These are phyloP conservation scores for Leishmania turanica DNA, from an alignment of 208 protist genomes.

Conservation along the genomic window DNA sequence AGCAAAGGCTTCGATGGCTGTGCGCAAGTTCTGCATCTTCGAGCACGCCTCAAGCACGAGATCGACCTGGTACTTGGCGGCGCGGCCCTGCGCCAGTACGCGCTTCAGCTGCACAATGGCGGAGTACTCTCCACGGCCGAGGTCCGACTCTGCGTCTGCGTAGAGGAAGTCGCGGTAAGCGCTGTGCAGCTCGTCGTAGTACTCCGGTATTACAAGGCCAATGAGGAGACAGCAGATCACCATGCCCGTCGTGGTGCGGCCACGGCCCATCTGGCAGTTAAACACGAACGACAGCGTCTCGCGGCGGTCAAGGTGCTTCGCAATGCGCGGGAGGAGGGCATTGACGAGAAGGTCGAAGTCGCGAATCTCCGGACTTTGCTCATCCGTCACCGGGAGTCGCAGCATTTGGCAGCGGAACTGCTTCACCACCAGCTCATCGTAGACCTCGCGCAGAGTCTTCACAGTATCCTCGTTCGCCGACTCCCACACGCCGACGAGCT, in stretches of 20 bases:
- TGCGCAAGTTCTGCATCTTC: slow-evolving; percentile 89
- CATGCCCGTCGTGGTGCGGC: slow-evolving; percentile 91
- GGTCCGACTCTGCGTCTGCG: slow-evolving; percentile 43
- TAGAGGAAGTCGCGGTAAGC: slow-evolving; percentile 68
- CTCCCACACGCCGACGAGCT: slow-evolving; percentile 88
- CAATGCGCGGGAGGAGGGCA: slow-evolving; percentile 71
- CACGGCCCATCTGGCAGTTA: slow-evolving; percentile 92
- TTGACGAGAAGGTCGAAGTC: slow-evolving; percentile 82
- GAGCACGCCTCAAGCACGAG: slow-evolving; percentile 87
- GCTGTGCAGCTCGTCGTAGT: slow-evolving; percentile 85
- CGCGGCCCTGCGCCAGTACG: slow-evolving; percentile 64
- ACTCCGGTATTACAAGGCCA: slow-evolving; percentile 79
- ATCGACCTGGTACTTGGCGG: slow-evolving; percentile 79
- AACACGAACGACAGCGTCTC: slow-evolving; percentile 90
- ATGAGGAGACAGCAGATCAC: slow-evolving; percentile 89
- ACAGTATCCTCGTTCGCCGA: slow-evolving; percentile 66
- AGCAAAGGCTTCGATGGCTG: slow-evolving; percentile 81
- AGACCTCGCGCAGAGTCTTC: slow-evolving; percentile 83
- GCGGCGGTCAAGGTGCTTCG: slow-evolving; percentile 64
- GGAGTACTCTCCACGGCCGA: slow-evolving; percentile 74
- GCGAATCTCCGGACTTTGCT: slow-evolving; percentile 79
- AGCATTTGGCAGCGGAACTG: slow-evolving; percentile 67
- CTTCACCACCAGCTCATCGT: slow-evolving; percentile 59
- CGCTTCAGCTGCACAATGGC: slow-evolving; percentile 84
- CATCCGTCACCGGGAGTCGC: slow-evolving; percentile 85